Conservation (phyloP, 2,329 filamentous ascomycete genomes). For the Alternaria gansuensis region DNA sequence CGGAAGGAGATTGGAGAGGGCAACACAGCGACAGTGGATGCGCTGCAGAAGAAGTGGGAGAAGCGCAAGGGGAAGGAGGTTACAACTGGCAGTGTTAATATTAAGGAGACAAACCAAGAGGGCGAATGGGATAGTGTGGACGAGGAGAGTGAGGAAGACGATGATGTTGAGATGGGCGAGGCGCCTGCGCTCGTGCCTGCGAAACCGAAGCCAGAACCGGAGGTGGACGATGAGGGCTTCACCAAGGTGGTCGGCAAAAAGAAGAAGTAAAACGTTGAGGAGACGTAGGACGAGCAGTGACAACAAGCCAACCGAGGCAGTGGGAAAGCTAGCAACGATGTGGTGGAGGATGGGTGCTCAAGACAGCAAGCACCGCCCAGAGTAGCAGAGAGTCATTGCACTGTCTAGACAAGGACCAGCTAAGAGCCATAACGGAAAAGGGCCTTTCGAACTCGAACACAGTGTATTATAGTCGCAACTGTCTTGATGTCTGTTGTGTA, state of each 20-base stretch:
- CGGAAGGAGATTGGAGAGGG: constrained; percentile 71
- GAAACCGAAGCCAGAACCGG: constrained; percentile 47
- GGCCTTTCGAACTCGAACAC: neutral
- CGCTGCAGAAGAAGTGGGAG: constrained; percentile 70
- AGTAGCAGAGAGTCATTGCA: neutral
- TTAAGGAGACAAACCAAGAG: constrained; percentile 67
- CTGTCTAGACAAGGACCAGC: neutral
- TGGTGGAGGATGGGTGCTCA: neutral
- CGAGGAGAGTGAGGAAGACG: constrained; percentile 61
- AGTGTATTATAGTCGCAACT: neutral
- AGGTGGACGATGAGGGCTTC: constrained; percentile 56
- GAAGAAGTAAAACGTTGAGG: constrained; percentile 40
- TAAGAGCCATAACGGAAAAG: neutral
- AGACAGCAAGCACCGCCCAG: neutral
- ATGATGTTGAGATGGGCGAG: constrained; percentile 51
- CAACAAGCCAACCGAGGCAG: neutral
- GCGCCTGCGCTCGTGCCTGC: constrained; percentile 48
- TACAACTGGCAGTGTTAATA: constrained; percentile 56
- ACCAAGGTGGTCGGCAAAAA: constrained; percentile 55
- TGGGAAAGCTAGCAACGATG: neutral
- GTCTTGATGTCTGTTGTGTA: constrained; percentile 2
- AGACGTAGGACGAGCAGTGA: neutral
- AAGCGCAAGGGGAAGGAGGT: constrained; percentile 67
- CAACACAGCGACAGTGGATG: constrained; percentile 70
- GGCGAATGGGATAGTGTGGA: constrained; percentile 55